These are phyloP conservation scores for Cyberlindnera mississippiensis DNA, from an alignment of 805 yeast species.

Conservation along the genomic window DNA sequence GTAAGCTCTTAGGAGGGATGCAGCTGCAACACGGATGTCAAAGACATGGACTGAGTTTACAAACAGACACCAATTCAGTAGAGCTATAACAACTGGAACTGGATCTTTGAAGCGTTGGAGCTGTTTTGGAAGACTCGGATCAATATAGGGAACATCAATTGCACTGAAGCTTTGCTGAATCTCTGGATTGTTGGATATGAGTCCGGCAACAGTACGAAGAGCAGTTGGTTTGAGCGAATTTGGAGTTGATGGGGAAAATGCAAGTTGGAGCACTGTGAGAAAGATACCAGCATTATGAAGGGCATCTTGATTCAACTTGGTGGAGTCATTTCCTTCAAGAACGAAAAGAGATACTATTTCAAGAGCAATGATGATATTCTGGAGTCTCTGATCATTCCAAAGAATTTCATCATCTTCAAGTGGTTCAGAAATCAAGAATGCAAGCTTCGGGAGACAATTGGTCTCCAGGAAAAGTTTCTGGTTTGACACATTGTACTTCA, in stretches of 20 bases:
- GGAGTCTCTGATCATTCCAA: conserved; percentile 76
- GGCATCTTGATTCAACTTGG: conserved; percentile 55
- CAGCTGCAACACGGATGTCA: conserved; percentile 74
- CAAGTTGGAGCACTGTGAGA: conserved; percentile 60
- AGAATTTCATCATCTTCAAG: conserved; percentile 41
- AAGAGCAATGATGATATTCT: conserved; percentile 61
- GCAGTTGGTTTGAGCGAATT: conserved; percentile 64
- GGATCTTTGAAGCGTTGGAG: conserved; percentile 29
- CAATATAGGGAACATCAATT: conserved; percentile 90
- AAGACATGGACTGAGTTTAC: conserved; percentile 82
- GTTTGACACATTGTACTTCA: conserved; percentile 82
- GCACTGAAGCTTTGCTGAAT: conserved; percentile 70
- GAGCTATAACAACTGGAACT: conserved; percentile 69
- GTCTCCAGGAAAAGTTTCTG: conserved; percentile 88
- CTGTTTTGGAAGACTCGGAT: conserved; percentile 54
- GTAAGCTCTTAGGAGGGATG: conserved; percentile 61
- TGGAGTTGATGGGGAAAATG: conserved; percentile 64
- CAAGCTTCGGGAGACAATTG: conserved; percentile 65
- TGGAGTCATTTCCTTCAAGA: conserved; percentile 64
- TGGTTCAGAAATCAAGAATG: conserved; percentile 60
- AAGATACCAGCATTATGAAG: conserved; percentile 61
- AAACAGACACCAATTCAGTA: conserved; percentile 77
- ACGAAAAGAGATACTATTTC: conserved; percentile 74
- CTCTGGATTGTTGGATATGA: conserved; percentile 61
- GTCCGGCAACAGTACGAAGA: conserved; percentile 69